phyloP scores from a whole-genome alignment of 2,329 filamentous ascomycete species.

The Chaetomiaceae sp. region DNA sequence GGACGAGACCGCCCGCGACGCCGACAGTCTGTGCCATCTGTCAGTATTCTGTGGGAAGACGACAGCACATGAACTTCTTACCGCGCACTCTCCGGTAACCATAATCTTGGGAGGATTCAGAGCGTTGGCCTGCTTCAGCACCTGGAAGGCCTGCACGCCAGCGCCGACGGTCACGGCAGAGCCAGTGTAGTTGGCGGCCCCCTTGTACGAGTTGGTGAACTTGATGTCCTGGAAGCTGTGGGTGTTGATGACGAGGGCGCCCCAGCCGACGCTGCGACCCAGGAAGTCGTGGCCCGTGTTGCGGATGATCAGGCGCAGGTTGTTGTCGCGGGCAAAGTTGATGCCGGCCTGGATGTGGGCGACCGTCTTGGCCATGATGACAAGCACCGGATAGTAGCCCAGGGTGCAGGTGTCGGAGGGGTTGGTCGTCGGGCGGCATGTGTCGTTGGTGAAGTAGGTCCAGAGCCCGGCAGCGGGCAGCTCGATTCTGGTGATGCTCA shows the following conservation, averaged over 20 bases:
- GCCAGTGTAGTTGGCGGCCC: constrained; percentile 40
- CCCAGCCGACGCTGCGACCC: constrained; percentile 59
- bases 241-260: constrained; percentile 53
- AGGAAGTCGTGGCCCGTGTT: constrained; percentile 56
- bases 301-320: constrained; percentile 50
- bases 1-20: constrained; percentile 55
- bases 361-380: constrained; percentile 29
- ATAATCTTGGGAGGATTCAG: constrained; percentile 38
- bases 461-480: constrained; percentile 32
- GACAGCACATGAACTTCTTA: too few species aligned
- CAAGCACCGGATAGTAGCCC: constrained; percentile 38
- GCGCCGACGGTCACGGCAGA: constrained; percentile 48
- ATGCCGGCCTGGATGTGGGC: constrained; percentile 34
- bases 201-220: constrained; percentile 34
- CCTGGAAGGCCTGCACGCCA: constrained; percentile 46
- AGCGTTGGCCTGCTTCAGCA: constrained; percentile 38
- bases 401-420: constrained; percentile 35
- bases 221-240: constrained; percentile 48
- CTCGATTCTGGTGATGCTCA: constrained; percentile 15
- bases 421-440: constrained; percentile 35
- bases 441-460: constrained; percentile 43
- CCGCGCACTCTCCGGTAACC: constrained; percentile 51
- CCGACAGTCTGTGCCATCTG: constrained; percentile 45
- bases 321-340: constrained; percentile 41
- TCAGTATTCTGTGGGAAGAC: neutral